Conservation (phyloP, 2,329 filamentous ascomycete species). For the Phialophora tarda region DNA sequence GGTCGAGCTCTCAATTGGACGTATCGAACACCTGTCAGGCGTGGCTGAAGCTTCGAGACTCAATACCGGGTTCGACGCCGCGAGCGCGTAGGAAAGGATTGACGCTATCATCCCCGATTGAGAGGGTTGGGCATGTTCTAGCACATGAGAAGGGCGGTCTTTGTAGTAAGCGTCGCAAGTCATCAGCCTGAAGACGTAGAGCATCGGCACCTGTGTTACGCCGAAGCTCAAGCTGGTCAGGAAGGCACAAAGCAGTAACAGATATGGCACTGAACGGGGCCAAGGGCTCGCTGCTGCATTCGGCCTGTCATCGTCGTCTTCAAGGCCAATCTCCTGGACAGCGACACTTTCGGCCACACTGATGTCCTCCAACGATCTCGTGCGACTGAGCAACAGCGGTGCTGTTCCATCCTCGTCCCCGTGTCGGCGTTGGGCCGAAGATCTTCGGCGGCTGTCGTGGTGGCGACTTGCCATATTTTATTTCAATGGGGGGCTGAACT, state of each 20-base stretch:
- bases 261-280: constrained; percentile 31
- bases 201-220: constrained; percentile 57
- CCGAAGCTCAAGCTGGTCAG: constrained; percentile 61
- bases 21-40: constrained; percentile 63
- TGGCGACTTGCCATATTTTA: not conserved
- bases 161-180: constrained; percentile 73
- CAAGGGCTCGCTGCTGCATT: constrained; percentile 13
- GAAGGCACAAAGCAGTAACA: constrained; percentile 61
- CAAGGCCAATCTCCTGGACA: constrained; percentile 29
- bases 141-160: constrained; percentile 51
- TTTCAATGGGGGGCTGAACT: not conserved
- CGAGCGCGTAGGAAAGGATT: constrained; percentile 17
- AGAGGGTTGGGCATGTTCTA: not conserved
- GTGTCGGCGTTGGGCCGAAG: constrained; percentile 14
- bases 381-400: constrained; percentile 32
- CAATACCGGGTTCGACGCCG: constrained; percentile 32
- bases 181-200: constrained; percentile 74
- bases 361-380: constrained; percentile 32
- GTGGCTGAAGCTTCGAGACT: constrained; percentile 34
- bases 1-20: constrained; percentile 68
- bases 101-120: not conserved
- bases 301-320: constrained; percentile 2
- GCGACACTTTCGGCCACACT: constrained; percentile 32
- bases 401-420: constrained; percentile 23
- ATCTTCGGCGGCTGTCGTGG: constrained; percentile 5